phyloP scores from a whole-genome alignment of 148 eudicot genomes.

The Mesembryanthemum crystallinum region DNA sequence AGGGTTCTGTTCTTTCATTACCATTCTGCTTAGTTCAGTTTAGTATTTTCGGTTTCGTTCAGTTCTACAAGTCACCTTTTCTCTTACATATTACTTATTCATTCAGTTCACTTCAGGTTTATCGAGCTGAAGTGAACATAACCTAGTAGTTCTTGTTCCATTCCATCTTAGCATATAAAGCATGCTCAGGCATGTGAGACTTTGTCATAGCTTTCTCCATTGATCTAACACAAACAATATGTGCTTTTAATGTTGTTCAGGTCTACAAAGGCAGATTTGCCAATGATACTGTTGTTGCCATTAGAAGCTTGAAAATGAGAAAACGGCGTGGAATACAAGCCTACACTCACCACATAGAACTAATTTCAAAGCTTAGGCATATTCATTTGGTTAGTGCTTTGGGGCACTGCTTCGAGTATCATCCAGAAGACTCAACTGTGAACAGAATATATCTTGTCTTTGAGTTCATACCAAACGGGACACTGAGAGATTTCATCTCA shows the following conservation, averaged over 20 bases:
- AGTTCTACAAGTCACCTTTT: too few species aligned
- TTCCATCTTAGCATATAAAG: too few species aligned
- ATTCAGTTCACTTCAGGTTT: too few species aligned
- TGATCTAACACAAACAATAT: background rate
- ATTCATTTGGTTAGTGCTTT: slow-evolving; percentile 60
- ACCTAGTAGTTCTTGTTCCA: too few species aligned
- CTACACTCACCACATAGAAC: slow-evolving; percentile 68
- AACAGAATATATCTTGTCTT: slow-evolving; percentile 52
- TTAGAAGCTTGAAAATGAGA: slow-evolving; percentile 64
- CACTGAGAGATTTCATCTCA: slow-evolving; percentile 50
- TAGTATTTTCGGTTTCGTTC: too few species aligned
- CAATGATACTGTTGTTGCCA: slow-evolving; percentile 53
- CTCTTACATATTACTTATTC: too few species aligned
- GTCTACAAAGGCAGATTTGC: slow-evolving; percentile 59
- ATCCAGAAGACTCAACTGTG: slow-evolving; percentile 58
- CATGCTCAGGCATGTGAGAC: background rate
- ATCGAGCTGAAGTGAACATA: too few species aligned
- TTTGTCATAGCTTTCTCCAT: background rate
- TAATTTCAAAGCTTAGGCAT: slow-evolving; percentile 73
- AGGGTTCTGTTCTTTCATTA: too few species aligned
- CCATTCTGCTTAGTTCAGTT: too few species aligned
- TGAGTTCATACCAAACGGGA: slow-evolving; percentile 66
- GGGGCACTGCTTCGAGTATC: slow-evolving; percentile 76
- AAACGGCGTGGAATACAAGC: slow-evolving; percentile 51
- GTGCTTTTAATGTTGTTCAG: slow-evolving; percentile 25